Percentiles rank a stretch among this genome's conserved stretches.
These are phyloP conservation scores for Pseudopithomyces chartarum DNA, from an alignment of 2,329 filamentous ascomycete genomes.

Conservation along the genomic window DNA sequence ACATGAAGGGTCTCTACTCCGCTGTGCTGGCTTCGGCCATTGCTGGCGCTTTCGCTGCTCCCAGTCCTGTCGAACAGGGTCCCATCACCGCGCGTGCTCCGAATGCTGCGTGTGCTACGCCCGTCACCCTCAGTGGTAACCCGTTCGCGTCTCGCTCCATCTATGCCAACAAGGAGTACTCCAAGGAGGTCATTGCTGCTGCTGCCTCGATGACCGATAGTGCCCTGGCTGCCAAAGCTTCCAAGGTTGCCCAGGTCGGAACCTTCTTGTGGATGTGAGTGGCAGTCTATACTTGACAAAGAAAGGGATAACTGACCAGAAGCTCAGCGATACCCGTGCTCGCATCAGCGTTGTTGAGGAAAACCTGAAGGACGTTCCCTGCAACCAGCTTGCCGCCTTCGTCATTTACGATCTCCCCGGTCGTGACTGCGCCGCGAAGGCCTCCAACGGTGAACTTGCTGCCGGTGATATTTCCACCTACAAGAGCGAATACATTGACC, in stretches of 20 bases:
- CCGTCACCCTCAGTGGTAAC: conserved; percentile 55
- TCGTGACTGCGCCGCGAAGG: conserved; percentile 67
- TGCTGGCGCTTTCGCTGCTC: conserved; percentile 40
- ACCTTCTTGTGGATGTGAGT: conserved; percentile 61
- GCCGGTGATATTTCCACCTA: conserved; percentile 57
- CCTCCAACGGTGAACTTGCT: conserved; percentile 68
- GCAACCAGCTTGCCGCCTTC: conserved; percentile 56
- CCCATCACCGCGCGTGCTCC: conserved; percentile 39
- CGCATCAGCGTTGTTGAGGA: conserved; percentile 54
- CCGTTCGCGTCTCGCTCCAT: conserved; percentile 55
- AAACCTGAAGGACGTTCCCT: conserved; percentile 57
- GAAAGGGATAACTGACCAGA: not conserved
- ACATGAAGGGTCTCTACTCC: conserved; percentile 43
- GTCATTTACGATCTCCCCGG: conserved; percentile 70
- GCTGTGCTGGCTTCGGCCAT: conserved; percentile 42
- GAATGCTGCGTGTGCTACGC: conserved; percentile 38
- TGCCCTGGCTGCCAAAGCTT: conserved; percentile 57
- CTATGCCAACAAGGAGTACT: conserved; percentile 60
- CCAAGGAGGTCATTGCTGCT: conserved; percentile 57
- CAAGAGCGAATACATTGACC: conserved; percentile 60
- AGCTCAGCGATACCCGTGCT: conserved; percentile 52
- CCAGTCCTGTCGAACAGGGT: conserved; percentile 38
- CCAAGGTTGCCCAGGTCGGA: conserved; percentile 55
- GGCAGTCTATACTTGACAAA: not conserved
- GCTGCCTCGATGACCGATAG: conserved; percentile 63